Conservation (phyloP, 1,284 basidiomycete genomes). For the Sphaerobolus stellatus region DNA sequence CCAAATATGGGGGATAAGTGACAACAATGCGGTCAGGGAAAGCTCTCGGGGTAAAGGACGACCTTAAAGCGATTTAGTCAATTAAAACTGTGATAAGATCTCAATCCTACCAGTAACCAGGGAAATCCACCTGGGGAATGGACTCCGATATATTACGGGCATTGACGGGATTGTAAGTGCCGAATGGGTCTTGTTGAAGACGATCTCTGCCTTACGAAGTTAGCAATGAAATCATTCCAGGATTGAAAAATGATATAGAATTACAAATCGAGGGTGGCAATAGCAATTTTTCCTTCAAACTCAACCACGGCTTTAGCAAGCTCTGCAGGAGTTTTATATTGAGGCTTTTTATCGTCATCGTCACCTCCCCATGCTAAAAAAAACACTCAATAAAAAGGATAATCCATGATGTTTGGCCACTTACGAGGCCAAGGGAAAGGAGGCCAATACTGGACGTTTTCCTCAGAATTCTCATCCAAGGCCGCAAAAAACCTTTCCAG, state of each 20-base stretch:
- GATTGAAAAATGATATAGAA: slow-evolving; percentile 25
- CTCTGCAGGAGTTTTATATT: slow-evolving; percentile 43
- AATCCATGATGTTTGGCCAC: neutral
- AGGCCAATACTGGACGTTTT: slow-evolving; percentile 54
- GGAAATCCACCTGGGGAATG: slow-evolving; percentile 79
- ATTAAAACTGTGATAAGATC: neutral
- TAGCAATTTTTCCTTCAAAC: slow-evolving; percentile 81
- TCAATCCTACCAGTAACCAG: slow-evolving; percentile 40
- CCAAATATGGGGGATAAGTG: slow-evolving; percentile 80
- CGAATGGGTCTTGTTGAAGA: slow-evolving; percentile 75
- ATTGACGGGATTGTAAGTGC: slow-evolving; percentile 84
- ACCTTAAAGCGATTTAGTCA: slow-evolving; percentile 55
- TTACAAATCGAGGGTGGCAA: slow-evolving; percentile 78
- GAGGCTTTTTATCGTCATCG: slow-evolving; percentile 52
- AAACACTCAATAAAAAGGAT: neutral
- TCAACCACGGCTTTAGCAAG: slow-evolving; percentile 74
- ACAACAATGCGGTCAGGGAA: slow-evolving; percentile 81
- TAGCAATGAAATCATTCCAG: neutral
- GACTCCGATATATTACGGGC: slow-evolving; percentile 69
- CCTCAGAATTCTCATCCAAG: slow-evolving; percentile 42
- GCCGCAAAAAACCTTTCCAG: slow-evolving; percentile 66
- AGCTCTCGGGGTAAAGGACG: slow-evolving; percentile 75
- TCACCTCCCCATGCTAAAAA: slow-evolving; percentile 50
- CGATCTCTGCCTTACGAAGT: slow-evolving; percentile 48
- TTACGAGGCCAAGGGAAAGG: slow-evolving; percentile 82